These are phyloP conservation scores for Trichophyton schoenleinii DNA, from an alignment of 2,329 filamentous ascomycete genomes.

Conservation along the genomic window DNA sequence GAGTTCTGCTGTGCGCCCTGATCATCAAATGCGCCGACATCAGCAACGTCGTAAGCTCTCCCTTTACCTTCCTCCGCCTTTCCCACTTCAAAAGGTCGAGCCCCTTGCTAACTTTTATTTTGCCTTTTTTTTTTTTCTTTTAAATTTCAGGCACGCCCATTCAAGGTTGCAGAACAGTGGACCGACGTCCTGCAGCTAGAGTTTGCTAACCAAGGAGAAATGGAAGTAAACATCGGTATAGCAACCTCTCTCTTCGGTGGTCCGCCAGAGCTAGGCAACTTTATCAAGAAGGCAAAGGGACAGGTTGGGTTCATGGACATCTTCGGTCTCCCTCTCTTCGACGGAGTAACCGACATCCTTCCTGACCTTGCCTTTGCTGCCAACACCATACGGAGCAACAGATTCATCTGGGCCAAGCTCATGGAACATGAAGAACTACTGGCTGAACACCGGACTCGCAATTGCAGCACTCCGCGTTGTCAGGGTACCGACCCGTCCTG, in stretches of 20 bases:
- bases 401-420: slow-evolving; percentile 48
- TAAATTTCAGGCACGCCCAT: slow-evolving; percentile 58
- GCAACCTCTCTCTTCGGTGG: slow-evolving; percentile 71
- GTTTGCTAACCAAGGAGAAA: slow-evolving; percentile 80
- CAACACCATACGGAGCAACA: slow-evolving; percentile 68
- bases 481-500: not conserved
- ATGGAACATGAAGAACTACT: slow-evolving; percentile 7
- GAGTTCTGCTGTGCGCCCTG: slow-evolving; percentile 71
- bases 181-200: slow-evolving; percentile 90
- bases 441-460: not conserved
- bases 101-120: not conserved
- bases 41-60: slow-evolving; percentile 74
- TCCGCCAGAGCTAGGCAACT: slow-evolving; percentile 68
- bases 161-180: slow-evolving; percentile 74
- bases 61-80: no score
- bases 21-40: slow-evolving; percentile 98
- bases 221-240: slow-evolving; percentile 81
- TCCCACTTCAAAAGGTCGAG: no score
- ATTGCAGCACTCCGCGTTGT: slow-evolving; percentile 1
- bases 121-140: no score
- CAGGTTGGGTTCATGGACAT: slow-evolving; percentile 96
- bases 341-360: slow-evolving; percentile 73
- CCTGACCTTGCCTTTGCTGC: slow-evolving; percentile 75
- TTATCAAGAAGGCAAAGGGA: slow-evolving; percentile 67
- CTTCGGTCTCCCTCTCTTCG: slow-evolving; percentile 85